These are phyloP conservation scores for Haplographium delicatum DNA, from an alignment of 495 filamentous ascomycete genomes.

Conservation along the genomic window DNA sequence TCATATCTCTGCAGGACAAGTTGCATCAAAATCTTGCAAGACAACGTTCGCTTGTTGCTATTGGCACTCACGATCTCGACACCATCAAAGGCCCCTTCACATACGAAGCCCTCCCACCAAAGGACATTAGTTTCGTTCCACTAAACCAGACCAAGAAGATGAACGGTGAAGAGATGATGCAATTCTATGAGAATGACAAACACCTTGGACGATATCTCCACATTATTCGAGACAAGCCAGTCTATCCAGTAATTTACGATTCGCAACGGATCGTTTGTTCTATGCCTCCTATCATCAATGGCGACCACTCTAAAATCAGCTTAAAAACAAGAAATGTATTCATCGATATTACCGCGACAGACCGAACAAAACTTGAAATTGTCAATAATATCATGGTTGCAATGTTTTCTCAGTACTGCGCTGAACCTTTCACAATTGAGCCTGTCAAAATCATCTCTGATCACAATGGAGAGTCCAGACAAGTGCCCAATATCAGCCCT, in stretches of 20 bases:
- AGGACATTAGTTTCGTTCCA: constrained; percentile 84
- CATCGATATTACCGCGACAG: constrained; percentile 95
- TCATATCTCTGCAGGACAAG: constrained; percentile 97
- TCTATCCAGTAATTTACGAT: constrained; percentile 97
- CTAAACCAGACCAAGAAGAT: constrained; percentile 86
- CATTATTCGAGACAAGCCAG: constrained; percentile 88
- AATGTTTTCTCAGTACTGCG: constrained; percentile 94
- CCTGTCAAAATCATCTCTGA: constrained; percentile 85
- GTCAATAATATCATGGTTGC: constrained; percentile 90
- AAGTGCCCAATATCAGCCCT: constrained; percentile 72
- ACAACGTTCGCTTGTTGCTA: constrained; percentile 86
- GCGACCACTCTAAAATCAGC: constrained; percentile 91
- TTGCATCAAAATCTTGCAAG: constrained; percentile 94
- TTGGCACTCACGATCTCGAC: constrained; percentile 95
- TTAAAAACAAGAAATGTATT: constrained; percentile 86
- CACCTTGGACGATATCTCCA: constrained; percentile 75
- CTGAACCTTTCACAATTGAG: constrained; percentile 86
- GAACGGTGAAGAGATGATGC: constrained; percentile 86
- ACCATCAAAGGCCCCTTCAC: constrained; percentile 93
- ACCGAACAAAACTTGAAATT: constrained; percentile 94
- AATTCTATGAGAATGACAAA: constrained; percentile 89
- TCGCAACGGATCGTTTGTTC: constrained; percentile 83
- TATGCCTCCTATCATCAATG: constrained; percentile 95
- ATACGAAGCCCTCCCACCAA: constrained; percentile 88
- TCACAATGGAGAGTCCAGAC: constrained; percentile 78